These are phyloP conservation scores for Rostrohypoxylon terebratum DNA, from an alignment of 495 filamentous ascomycete genomes.

Conservation along the genomic window DNA sequence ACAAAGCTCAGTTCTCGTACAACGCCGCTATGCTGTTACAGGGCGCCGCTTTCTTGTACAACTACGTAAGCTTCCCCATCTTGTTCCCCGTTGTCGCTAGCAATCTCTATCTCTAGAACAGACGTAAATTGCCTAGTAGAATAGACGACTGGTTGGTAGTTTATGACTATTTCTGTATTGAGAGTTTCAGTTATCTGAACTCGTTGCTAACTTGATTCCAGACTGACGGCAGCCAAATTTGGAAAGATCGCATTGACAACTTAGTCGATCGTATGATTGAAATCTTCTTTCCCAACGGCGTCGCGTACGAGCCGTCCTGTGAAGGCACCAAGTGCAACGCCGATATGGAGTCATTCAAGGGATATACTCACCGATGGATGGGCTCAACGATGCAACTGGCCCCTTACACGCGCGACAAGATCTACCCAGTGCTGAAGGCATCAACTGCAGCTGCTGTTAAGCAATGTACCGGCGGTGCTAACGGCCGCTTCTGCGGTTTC, in stretches of 20 bases:
- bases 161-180: not conserved
- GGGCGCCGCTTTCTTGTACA: slow-evolving; percentile 69
- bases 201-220: slow-evolving; percentile 44
- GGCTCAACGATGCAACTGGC: slow-evolving; percentile 69
- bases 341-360: slow-evolving; percentile 77
- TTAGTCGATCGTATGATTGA: slow-evolving; percentile 55
- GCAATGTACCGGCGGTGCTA: slow-evolving; percentile 65
- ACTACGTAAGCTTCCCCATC: slow-evolving; percentile 51
- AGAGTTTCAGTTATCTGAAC: not conserved
- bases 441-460: slow-evolving; percentile 70
- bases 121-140: not conserved
- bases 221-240: slow-evolving; percentile 61
- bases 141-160: not conserved
- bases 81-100: slow-evolving; percentile 20
- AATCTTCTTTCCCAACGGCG: slow-evolving; percentile 60
- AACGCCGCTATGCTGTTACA: slow-evolving; percentile 69
- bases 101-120: not conserved
- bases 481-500: slow-evolving; percentile 68
- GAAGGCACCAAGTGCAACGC: slow-evolving; percentile 68
- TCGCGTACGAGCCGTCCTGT: slow-evolving; percentile 68
- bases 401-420: slow-evolving; percentile 55
- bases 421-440: slow-evolving; percentile 59
- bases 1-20: slow-evolving; percentile 65
- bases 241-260: slow-evolving; percentile 58
- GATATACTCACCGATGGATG: slow-evolving; percentile 74